These are phyloP conservation scores for Physcomitrium patens DNA, from an alignment of 225 moss, liverwort and hornwort species.

Conservation along the genomic window DNA sequence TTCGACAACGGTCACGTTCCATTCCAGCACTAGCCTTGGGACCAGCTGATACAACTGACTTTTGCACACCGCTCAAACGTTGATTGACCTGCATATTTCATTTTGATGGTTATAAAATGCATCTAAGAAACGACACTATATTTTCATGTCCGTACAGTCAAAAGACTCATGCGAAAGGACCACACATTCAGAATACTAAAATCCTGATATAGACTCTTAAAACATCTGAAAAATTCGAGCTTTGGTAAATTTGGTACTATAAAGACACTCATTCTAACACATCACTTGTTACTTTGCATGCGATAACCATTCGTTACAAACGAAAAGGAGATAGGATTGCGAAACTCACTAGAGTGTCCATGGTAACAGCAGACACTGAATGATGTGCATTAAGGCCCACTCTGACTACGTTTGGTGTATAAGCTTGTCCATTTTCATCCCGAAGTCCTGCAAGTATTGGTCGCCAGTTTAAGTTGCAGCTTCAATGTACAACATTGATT, in stretches of 20 bases:
- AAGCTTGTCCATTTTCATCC: conserved; percentile 83
- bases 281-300: conserved; percentile 1
- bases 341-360: conserved; percentile 89
- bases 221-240: conserved; percentile 2
- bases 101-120: conserved; percentile 3
- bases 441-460: conserved; percentile 72
- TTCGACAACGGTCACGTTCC: conserved; percentile 96
- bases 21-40: conserved; percentile 92
- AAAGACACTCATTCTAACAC: neutral
- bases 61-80: conserved; percentile 85
- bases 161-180: neutral
- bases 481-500: conserved; percentile 5
- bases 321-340: conserved; percentile 25
- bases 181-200: conserved; percentile 14
- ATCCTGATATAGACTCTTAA: neutral
- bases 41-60: conserved; percentile 86
- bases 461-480: conserved; percentile 18
- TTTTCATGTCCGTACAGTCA: conserved; percentile 13
- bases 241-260: neutral
- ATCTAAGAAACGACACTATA: conserved; percentile 4
- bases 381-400: conserved; percentile 99
- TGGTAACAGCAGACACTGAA: conserved; percentile 89
- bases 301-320: conserved; percentile 6
- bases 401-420: conserved; percentile 91
- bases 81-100: conserved; percentile 68